Evolutionary conservation across 1,139 yeast genomes (phyloP).

Genomic region (Protomyces inouyei): DNA sequence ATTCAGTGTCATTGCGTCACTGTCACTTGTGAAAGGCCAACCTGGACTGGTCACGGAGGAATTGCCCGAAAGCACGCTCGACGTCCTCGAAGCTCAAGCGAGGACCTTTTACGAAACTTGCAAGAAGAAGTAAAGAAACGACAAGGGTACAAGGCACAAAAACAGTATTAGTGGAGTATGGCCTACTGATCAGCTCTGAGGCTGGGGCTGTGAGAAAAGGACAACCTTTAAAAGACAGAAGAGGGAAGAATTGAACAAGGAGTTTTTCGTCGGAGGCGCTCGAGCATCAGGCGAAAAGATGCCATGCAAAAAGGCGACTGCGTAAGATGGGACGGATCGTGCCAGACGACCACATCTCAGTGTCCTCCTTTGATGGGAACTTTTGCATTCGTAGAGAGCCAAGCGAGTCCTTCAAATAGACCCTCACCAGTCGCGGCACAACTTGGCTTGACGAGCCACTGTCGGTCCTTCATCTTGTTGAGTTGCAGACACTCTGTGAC

Average conservation of each 20-base stretch:
- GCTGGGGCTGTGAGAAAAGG: background rate
- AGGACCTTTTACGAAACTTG: slow-evolving; percentile 19
- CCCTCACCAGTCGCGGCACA: slow-evolving; percentile 92
- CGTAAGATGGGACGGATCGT: background rate
- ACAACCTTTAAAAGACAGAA: background rate
- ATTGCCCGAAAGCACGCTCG: slow-evolving; percentile 41
- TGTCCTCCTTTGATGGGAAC: slow-evolving; percentile 16
- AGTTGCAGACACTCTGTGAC: slow-evolving; percentile 79
- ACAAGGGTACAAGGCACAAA: background rate
- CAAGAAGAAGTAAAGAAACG: background rate
- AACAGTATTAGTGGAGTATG: background rate
- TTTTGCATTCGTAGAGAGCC: slow-evolving; percentile 20
- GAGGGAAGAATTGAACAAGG: background rate
- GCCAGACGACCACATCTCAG: background rate
- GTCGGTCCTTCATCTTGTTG: slow-evolving; percentile 78
- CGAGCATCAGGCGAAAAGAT: too few species aligned
- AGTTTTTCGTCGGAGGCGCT: background rate
- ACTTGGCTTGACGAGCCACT: slow-evolving; percentile 86
- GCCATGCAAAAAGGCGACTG: too few species aligned
- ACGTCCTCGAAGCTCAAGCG: slow-evolving; percentile 39
- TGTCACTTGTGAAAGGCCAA: slow-evolving; percentile 44
- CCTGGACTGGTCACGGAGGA: slow-evolving; percentile 33
- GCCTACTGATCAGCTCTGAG: background rate
- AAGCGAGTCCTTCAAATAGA: slow-evolving; percentile 68
- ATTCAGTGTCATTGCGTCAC: slow-evolving; percentile 57